Evolutionary conservation across 2,329 filamentous ascomycete species (phyloP), one percentile per base, ranked within the genome.

Genomic region (Sphaerulina populicola): DNA sequence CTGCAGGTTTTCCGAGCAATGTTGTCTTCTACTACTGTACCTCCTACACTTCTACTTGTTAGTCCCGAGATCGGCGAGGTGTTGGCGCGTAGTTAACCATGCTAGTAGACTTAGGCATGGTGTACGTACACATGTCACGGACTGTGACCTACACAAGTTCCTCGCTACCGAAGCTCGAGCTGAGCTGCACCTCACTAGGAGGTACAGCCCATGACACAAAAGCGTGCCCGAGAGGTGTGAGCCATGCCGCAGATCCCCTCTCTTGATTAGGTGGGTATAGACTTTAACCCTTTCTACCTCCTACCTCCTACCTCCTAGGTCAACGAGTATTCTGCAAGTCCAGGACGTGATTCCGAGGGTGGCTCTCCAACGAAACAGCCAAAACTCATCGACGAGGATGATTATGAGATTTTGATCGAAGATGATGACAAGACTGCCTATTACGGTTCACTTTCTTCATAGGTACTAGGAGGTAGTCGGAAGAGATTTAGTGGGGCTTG

Each of bases 391-490:
- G 3, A 9, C 1, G 35, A 10, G 5, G 31, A 35, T n/a, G 31
- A 35, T n/a, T 7, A 4, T n/a, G 31, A 35, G 31, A 35, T n/a
- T 35, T n/a, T 35, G 30, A 29, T 14, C 10, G 36, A 23, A 27
- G 15, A 9, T 30, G 15, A 37, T 30, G 49, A 43, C 4, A 6
- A 31, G 10, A 21, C 29, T 35, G 29, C 18, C 8, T 44, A 40
- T 27, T 39, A 47, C n/a, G 44, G 45, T 9, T 38, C 49, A n/a
- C 44, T 52, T 1, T 52, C 49, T n/a, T 38, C 49, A 4, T 44
- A 18, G 18, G 18, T 18, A 43, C 38, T 47, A 44, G n/a, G n/a
- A n/a, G n/a, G n/a, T n/a, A n/a, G 44, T 47, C 44, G 57, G 59
- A 15, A 55, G 54, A 14, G 18, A 14, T 36, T 3, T 27, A 21